Base-by-base conservation (phyloP, 1,139 yeast genomes). In the Zygosaccharomyces sapae region DNA sequence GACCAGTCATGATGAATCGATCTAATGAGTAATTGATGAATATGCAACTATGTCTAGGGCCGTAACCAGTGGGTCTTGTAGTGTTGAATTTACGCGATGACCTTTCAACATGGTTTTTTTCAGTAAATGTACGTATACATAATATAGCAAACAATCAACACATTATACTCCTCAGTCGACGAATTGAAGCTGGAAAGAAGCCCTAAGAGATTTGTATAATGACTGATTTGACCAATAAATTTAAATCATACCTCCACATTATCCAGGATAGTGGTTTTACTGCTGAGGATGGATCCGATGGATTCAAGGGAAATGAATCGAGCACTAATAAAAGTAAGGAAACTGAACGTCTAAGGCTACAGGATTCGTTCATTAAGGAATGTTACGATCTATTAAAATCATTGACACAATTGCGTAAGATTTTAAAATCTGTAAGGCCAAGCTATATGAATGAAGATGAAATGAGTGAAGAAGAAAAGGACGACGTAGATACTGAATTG, bases 331-430 rank as follows among this genome's bases (percentile, higher is more conserved):
- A 24, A 8, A 9, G 20, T 9, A 12, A 27, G 9, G 40, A 37
- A 33, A 7, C 47, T 53, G 33, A 41, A 44, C 18, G 44, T 44
- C 19, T 25, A 6, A 19, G 35, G 1, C 56, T 77, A 12, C 58
- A 68, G 12, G 87, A 81, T 52, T 69, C 83, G 0, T 81, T 81
- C 58, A 61, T 71, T 35, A 70, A 73, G 45, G 86, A 81, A 56
- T 67, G 79, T 35, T 50, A 57, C 4, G 79, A 76, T 44, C 67
- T 80, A 41, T 71, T 75, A 55, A 51, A 56, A 6, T 71, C 74
- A 44, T 58, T 79, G 12, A 59, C 58, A 7, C 71, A 71, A 35
- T 61, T 81, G 34, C 66, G 70, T 42, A 61, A 54, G 20, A 73
- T 79, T 41, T 55, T 79, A 1, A 54, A 52, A 4, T 70, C 71